Percentiles rank a stretch among this genome's conserved stretches.
Conservation (phyloP, 371 early-diverging fungal genomes). For the Mucor sp. region DNA sequence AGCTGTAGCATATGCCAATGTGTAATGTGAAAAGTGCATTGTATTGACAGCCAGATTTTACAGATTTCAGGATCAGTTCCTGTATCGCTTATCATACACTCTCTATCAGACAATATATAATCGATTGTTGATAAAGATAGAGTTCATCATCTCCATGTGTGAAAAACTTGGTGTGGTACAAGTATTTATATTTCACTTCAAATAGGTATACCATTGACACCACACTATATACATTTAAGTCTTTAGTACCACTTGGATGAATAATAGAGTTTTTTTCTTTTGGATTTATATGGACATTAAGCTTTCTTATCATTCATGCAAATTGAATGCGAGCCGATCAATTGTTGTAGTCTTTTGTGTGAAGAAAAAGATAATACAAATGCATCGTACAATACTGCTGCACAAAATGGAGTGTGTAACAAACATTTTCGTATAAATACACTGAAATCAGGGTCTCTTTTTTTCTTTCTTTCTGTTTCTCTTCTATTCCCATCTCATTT, state of each 20-base stretch:
- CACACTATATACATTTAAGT: background rate
- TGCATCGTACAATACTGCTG: background rate
- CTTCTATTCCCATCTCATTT: background rate
- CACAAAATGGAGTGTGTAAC: background rate
- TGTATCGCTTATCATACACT: background rate
- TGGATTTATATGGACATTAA: background rate
- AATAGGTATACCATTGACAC: background rate
- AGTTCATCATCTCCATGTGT: background rate
- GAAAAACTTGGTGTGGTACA: background rate
- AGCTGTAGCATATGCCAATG: background rate
- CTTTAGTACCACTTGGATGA: constrained; percentile 6
- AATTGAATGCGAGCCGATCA: background rate
- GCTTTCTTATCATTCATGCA: constrained; percentile 4
- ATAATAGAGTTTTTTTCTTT: constrained; percentile 5
- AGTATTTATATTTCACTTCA: background rate
- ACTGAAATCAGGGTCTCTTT: background rate
- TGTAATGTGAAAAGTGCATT: background rate
- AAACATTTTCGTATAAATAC: background rate
- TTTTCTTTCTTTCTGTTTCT: background rate
- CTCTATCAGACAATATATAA: background rate
- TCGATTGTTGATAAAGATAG: background rate
- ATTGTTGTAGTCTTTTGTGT: background rate
- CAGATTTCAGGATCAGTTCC: background rate
- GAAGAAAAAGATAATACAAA: background rate
- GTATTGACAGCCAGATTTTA: background rate